Evolutionary conservation across 495 filamentous ascomycete species (phyloP).

Genomic region (Penicillium pulvis): DNA sequence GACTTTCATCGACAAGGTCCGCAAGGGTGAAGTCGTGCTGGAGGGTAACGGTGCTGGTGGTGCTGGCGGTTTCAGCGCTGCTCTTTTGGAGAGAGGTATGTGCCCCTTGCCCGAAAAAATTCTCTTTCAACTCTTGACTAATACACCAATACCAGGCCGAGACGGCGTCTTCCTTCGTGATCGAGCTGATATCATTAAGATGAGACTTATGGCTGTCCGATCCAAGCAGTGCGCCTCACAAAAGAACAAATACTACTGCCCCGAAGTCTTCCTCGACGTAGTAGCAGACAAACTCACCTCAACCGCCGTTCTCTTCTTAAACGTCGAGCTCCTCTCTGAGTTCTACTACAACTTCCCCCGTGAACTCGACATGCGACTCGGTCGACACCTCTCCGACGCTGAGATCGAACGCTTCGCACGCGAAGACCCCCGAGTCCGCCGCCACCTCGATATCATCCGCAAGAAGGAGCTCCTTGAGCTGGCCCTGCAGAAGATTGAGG

Average conservation of each 20-base stretch:
- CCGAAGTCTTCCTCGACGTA: constrained; percentile 95
- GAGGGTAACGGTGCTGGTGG: constrained; percentile 82
- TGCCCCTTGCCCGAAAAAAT: not conserved
- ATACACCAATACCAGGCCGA: constrained; percentile 59
- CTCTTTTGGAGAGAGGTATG: constrained; percentile 76
- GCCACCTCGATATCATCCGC: constrained; percentile 86
- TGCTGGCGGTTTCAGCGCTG: constrained; percentile 88
- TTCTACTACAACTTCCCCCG: constrained; percentile 98
- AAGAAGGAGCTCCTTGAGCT: constrained; percentile 92
- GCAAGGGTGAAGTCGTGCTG: constrained; percentile 79
- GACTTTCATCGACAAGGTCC: constrained; percentile 82
- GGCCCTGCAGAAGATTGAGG: constrained; percentile 91
- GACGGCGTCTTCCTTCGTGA: constrained; percentile 93
- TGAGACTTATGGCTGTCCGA: constrained; percentile 84
- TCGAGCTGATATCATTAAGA: constrained; percentile 82
- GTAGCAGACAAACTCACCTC: constrained; percentile 93
- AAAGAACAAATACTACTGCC: constrained; percentile 93
- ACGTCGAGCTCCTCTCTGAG: constrained; percentile 93
- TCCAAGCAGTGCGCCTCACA: constrained; percentile 80
- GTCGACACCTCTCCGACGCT: constrained; percentile 71
- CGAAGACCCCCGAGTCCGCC: constrained; percentile 85
- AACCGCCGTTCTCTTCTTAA: constrained; percentile 95
- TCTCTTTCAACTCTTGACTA: constrained; percentile 15
- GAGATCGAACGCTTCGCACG: constrained; percentile 89
- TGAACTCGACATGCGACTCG: constrained; percentile 85